These are phyloP conservation scores for Penicillium sp. DNA, from an alignment of 2,329 filamentous ascomycete species.

Conservation along the genomic window DNA sequence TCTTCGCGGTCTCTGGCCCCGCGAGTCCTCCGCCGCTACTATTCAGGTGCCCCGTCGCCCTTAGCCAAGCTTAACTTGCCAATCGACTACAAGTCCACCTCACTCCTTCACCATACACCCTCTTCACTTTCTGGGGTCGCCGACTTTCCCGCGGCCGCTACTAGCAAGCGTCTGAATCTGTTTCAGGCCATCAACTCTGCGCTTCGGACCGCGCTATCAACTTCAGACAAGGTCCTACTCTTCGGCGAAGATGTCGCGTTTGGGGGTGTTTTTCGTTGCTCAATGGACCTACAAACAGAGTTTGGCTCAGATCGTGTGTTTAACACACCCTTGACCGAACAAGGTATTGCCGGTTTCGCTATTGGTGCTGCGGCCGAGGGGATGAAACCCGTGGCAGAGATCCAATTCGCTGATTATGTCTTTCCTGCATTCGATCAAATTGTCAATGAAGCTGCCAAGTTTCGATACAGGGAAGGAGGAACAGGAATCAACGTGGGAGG, in stretches of 20 bases:
- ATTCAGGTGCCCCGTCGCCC: slow-evolving; percentile 50
- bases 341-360: slow-evolving; percentile 91
- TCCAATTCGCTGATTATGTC: slow-evolving; percentile 94
- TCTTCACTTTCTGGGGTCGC: slow-evolving; percentile 68
- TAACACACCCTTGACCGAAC: slow-evolving; percentile 92
- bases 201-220: slow-evolving; percentile 75
- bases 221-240: slow-evolving; percentile 82
- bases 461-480: slow-evolving; percentile 70
- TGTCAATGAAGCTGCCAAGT: slow-evolving; percentile 90
- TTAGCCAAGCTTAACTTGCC: slow-evolving; percentile 74
- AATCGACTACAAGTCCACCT: slow-evolving; percentile 80
- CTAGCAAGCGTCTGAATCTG: slow-evolving; percentile 84
- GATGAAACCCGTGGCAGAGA: slow-evolving; percentile 89
- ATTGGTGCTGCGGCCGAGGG: slow-evolving; percentile 88
- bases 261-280: slow-evolving; percentile 93
- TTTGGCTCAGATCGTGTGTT: slow-evolving; percentile 90
- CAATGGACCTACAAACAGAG: slow-evolving; percentile 83
- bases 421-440: slow-evolving; percentile 92
- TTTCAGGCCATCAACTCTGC: slow-evolving; percentile 94
- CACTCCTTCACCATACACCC: slow-evolving; percentile 77
- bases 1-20: slow-evolving; percentile 16
- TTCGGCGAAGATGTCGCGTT: slow-evolving; percentile 98
- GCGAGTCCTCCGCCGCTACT: slow-evolving; percentile 32
- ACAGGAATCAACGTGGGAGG: slow-evolving; percentile 72
- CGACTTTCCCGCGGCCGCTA: slow-evolving; percentile 71